A percentile compares a stretch with the other conserved stretches of the same genome.
phyloP scores from a whole-genome alignment of 352 stramenopile genomes.

The Ophiocytium majus region DNA sequence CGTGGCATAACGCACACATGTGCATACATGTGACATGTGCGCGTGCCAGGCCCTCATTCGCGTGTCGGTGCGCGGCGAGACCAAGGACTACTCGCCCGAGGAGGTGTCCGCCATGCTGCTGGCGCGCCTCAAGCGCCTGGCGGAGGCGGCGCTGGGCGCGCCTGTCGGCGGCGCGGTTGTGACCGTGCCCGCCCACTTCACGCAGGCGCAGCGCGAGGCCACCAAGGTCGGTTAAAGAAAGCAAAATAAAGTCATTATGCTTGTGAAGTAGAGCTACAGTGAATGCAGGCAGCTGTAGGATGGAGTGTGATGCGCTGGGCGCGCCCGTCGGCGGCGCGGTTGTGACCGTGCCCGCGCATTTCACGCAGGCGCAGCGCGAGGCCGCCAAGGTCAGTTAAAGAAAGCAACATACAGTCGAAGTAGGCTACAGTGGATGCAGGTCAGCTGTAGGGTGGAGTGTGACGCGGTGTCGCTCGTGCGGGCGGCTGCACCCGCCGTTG shows the following conservation, averaged over 20 bases:
- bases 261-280: no score
- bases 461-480: no score
- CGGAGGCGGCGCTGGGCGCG: constrained; percentile 80
- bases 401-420: no score
- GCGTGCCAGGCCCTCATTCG: not conserved
- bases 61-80: not conserved
- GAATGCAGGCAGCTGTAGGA: no score
- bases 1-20: no score
- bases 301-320: no score
- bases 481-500: no score
- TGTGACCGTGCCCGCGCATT: constrained; percentile 90
- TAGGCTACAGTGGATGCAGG: no score
- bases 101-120: constrained; percentile 93
- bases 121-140: constrained; percentile 92
- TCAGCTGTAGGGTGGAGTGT: no score
- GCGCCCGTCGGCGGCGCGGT: constrained; percentile 78
- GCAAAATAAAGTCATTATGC: no score
- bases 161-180: constrained; percentile 82
- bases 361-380: constrained; percentile 89
- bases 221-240: no score
- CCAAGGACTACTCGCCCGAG: constrained; percentile 83
- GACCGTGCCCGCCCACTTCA: constrained; percentile 92
- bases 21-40: no score
- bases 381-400: constrained; percentile 94
- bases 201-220: constrained; percentile 85